Conservation (phyloP, 2,329 filamentous ascomycete species). For the Coniochaeta pulveracea region DNA sequence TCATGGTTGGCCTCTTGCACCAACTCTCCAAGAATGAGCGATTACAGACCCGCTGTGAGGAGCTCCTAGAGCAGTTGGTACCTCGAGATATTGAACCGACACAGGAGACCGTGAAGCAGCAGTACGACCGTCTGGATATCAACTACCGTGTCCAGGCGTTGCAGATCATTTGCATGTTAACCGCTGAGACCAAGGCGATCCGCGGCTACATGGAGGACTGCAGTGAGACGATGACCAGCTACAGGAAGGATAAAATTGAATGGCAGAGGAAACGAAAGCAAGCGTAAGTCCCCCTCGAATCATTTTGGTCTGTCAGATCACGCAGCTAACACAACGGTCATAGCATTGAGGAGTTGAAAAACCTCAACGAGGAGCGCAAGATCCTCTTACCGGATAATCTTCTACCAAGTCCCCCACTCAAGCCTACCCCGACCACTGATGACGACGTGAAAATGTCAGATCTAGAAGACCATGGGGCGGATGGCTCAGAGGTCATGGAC, state of each 20-base stretch:
- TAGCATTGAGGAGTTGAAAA: constrained; percentile 60
- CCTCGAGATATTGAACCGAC: constrained; percentile 67
- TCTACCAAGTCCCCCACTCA: constrained; percentile 47
- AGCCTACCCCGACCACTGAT: constrained; percentile 32
- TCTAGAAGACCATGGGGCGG: constrained; percentile 49
- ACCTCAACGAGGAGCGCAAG: constrained; percentile 62
- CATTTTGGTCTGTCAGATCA: constrained; percentile 14
- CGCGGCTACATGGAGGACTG: constrained; percentile 86
- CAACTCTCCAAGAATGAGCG: constrained; percentile 70
- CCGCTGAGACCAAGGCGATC: constrained; percentile 74
- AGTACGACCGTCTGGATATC: constrained; percentile 68
- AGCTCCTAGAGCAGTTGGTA: constrained; percentile 69
- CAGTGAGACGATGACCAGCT: constrained; percentile 85
- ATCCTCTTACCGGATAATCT: constrained; percentile 62
- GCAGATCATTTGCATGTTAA: constrained; percentile 78
- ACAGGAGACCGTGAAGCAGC: constrained; percentile 57
- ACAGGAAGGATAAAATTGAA: constrained; percentile 92
- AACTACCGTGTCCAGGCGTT: constrained; percentile 73
- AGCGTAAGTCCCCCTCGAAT: constrained; percentile 35
- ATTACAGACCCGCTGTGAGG: constrained; percentile 61
- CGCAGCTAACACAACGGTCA: constrained; percentile 9
- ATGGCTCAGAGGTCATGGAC: constrained; percentile 50
- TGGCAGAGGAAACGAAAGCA: constrained; percentile 68
- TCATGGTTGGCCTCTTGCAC: constrained; percentile 76
- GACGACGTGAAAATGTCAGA: constrained; percentile 52